Conservation (phyloP, 257 asterid species). For the Nicotiana paniculata region DNA sequence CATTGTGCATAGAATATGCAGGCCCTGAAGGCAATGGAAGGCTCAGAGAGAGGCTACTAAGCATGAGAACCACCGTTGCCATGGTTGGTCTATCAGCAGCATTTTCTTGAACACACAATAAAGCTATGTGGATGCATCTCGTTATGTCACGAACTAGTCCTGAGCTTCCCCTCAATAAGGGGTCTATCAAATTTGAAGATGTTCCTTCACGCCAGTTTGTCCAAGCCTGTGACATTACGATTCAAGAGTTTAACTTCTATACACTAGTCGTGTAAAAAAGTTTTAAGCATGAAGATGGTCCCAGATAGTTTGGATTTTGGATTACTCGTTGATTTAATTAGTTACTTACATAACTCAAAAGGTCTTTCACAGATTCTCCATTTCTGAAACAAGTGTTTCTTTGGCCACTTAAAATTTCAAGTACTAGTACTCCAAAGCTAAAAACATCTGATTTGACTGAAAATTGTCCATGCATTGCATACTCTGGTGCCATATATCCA, state of each 20-base stretch:
- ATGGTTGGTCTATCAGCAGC: slow-evolving; percentile 5
- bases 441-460: slow-evolving; percentile 21
- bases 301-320: not conserved
- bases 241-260: not conserved
- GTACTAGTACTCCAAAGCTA: slow-evolving; percentile 21
- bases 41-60: not conserved
- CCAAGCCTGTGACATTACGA: slow-evolving; percentile 6
- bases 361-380: not conserved
- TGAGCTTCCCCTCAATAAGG: not conserved
- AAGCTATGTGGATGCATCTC: slow-evolving; percentile 8
- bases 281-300: not conserved
- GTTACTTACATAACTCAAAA: slow-evolving; percentile 21
- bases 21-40: slow-evolving; percentile 6
- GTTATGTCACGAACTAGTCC: not conserved
- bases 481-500: slow-evolving; percentile 30
- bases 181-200: not conserved
- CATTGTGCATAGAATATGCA: not conserved
- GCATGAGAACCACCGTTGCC: slow-evolving; percentile 4
- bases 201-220: slow-evolving; percentile 4
- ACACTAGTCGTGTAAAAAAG: not conserved
- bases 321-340: not conserved
- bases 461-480: slow-evolving; percentile 6
- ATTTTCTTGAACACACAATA: slow-evolving; percentile 15
- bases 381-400: not conserved
- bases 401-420: slow-evolving; percentile 24